Conservation (phyloP, 768 basidiomycete species). For the Macrolepiota dolichaula region DNA sequence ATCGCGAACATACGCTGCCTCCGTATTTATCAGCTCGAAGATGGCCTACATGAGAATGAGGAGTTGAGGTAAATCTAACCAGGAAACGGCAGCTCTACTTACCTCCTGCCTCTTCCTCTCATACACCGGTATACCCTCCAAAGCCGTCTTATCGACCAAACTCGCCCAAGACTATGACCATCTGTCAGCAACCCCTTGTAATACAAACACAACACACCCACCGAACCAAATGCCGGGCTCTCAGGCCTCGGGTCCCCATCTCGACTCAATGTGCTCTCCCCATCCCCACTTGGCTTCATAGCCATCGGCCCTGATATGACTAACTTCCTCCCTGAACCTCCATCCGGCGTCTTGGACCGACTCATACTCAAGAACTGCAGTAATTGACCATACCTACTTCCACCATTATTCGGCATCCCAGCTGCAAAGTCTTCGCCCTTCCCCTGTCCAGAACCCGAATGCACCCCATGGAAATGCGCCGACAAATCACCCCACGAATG, state of each 20-base stretch:
- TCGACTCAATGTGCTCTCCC: background rate
- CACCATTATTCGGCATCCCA: slow-evolving; percentile 8
- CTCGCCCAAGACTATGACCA: slow-evolving; percentile 81
- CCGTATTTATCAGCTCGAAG: slow-evolving; percentile 92
- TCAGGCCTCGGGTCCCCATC: slow-evolving; percentile 36
- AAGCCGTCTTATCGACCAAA: slow-evolving; percentile 77
- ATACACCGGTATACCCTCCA: slow-evolving; percentile 72
- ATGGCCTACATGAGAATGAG: slow-evolving; percentile 53
- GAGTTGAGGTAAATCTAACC: background rate
- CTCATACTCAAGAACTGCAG: slow-evolving; percentile 61
- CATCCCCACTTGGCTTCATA: slow-evolving; percentile 19
- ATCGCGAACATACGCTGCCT: slow-evolving; percentile 86
- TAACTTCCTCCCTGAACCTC: slow-evolving; percentile 30
- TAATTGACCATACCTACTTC: slow-evolving; percentile 45
- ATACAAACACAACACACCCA: slow-evolving; percentile 25
- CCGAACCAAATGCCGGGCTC: slow-evolving; percentile 68
- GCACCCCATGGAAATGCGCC: slow-evolving; percentile 12
- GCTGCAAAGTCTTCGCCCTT: slow-evolving; percentile 6
- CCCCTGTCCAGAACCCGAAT: background rate
- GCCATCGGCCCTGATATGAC: slow-evolving; percentile 71
- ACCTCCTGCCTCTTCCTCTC: slow-evolving; percentile 92
- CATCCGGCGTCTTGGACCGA: slow-evolving; percentile 42
- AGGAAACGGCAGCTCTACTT: slow-evolving; percentile 7
- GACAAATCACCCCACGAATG: slow-evolving; percentile 6
- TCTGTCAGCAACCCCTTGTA: background rate